Conservation (phyloP, 495 filamentous ascomycete species). For the Penicillium canescens region DNA sequence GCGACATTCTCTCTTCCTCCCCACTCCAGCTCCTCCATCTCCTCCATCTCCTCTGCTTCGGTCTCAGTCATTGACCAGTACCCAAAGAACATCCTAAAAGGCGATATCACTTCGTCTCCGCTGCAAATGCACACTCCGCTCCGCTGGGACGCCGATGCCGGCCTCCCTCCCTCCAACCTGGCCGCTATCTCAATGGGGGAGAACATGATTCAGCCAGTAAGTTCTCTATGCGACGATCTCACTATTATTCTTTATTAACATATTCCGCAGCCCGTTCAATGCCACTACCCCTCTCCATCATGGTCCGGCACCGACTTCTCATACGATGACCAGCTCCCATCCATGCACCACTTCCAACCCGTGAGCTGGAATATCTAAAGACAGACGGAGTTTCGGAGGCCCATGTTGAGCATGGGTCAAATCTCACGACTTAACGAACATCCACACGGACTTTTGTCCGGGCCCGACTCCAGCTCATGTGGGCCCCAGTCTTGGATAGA, state of each 20-base stretch:
- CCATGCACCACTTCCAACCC: conserved; percentile 29
- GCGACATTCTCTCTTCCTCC: conserved; percentile 38
- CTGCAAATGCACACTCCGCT: conserved; percentile 35
- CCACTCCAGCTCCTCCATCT: conserved; percentile 38
- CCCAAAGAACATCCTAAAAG: conserved; percentile 34
- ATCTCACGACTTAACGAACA: not conserved
- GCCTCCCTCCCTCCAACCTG: conserved; percentile 31
- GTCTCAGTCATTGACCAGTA: conserved; percentile 37
- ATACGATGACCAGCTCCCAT: conserved; percentile 40
- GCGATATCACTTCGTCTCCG: conserved; percentile 39
- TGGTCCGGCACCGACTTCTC: conserved; percentile 42
- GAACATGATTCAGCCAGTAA: conserved; percentile 34
- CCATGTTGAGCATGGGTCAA: not conserved
- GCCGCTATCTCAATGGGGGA: conserved; percentile 38
- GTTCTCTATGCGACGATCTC: not conserved
- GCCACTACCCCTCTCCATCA: conserved; percentile 42
- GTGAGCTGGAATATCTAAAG: conserved; percentile 33
- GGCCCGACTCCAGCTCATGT: too few relatives aligned
- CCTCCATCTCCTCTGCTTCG: conserved; percentile 38
- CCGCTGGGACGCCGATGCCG: conserved; percentile 36
- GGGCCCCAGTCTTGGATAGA: not conserved
- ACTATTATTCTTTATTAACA: conserved; percentile 1
- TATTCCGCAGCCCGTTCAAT: conserved; percentile 30
- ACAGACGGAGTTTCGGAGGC: not conserved
- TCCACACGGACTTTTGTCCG: not conserved